Base-by-base conservation (phyloP, 257 asterid species). In the Sherardia arvensis region DNA sequence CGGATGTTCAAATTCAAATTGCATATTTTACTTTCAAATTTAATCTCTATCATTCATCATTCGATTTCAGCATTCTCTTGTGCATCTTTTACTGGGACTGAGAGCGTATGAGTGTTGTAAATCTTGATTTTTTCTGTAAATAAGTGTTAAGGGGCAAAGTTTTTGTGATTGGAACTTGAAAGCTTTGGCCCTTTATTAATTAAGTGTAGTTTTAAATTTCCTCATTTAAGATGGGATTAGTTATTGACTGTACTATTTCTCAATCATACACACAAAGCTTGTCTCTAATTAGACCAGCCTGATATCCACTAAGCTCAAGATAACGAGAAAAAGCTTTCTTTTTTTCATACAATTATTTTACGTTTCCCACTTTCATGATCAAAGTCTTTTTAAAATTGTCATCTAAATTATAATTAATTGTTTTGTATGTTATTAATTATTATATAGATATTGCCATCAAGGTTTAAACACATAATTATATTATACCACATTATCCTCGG, bases 221-320 rank as follows among this genome's bases (percentile, higher is more conserved):
- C 63, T 36, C 25, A 59, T 60, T 59, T 69, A 15, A 65, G 61
- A 53, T 66, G 68, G 70, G 51, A 33, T 74, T 66, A 80, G 36
- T 76, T 66, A 80, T 72, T 80, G 83, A 79, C 61, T 66, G 11
- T 53, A 32, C 20, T 23, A 32, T 53, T 23, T 40, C 9, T 27
- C 61, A 65, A 30, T 47, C 22, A 65, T 49, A 26, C 27, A 79
- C 87, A 81, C 81, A 65, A 73, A 81, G 49, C 62, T 33, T 62
- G 63, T 30, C 56, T 56, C 68, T 72, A 70, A 81, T 75, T 83
- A 75, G 88, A 75, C 84, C 84, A 81, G 82, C 80, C 59, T 69
- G 73, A 77, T 70, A 57, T 72, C 89, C 91, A 83, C 89, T 75
- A 78, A 45, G 45, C 38, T 73, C 61, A 59, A 66, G 87, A 85